These are phyloP conservation scores for Penicillium sp. DNA, from an alignment of 2,329 filamentous ascomycete species.

Conservation along the genomic window DNA sequence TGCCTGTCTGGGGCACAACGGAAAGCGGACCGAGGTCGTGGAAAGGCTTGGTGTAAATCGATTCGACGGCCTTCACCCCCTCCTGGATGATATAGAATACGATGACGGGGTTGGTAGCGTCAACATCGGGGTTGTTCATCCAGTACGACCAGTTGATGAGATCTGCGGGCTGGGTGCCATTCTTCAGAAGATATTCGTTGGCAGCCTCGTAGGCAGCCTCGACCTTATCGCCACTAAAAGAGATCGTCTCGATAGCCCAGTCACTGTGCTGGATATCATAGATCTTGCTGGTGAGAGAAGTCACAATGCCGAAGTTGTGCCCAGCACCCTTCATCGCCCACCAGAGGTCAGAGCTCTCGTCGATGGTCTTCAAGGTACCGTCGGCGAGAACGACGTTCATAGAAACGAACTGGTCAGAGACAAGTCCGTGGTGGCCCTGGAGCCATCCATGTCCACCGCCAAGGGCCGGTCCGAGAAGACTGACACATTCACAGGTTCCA, in stretches of 20 bases:
- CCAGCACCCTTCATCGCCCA: constrained; percentile 59
- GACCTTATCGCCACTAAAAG: constrained; percentile 51
- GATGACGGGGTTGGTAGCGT: constrained; percentile 31
- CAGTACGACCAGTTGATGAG: constrained; percentile 50
- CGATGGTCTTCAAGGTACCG: constrained; percentile 44
- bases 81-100: constrained; percentile 34
- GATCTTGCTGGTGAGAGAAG: constrained; percentile 48
- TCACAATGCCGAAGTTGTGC: constrained; percentile 60
- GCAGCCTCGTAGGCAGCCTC: constrained; percentile 48
- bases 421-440: constrained; percentile 54
- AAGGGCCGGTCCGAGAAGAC: constrained; percentile 50
- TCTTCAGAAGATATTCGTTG: constrained; percentile 47
- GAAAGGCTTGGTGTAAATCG: constrained; percentile 46
- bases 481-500: constrained; percentile 54
- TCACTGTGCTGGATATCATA: constrained; percentile 41
- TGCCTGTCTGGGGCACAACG: constrained; percentile 35
- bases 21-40: constrained; percentile 42
- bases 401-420: constrained; percentile 54
- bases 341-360: constrained; percentile 50
- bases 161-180: constrained; percentile 45
- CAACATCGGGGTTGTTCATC: constrained; percentile 25
- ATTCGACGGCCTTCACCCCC: constrained; percentile 41
- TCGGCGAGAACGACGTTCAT: constrained; percentile 54
- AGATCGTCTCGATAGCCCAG: constrained; percentile 45
- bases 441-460: constrained; percentile 59